These are phyloP conservation scores for Cornus suecica DNA, from an alignment of 148 eudicot species.

Conservation along the genomic window DNA sequence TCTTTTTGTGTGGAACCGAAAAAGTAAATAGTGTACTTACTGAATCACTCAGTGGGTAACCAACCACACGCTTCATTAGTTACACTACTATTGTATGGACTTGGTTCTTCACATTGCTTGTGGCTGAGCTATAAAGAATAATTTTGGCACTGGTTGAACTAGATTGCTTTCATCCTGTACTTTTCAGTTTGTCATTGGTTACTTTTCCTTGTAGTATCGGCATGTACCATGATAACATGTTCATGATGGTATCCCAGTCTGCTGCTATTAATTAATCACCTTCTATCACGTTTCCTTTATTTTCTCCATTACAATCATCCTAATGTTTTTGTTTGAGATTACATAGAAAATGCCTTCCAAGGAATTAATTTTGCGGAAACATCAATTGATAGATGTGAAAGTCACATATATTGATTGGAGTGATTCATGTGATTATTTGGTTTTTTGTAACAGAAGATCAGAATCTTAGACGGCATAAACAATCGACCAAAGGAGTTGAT, in stretches of 20 bases:
- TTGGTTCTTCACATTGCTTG: not conserved
- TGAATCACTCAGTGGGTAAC: not conserved
- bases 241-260: not conserved
- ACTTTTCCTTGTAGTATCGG: not conserved
- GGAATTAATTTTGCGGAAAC: not conserved
- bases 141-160: not conserved
- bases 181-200: not conserved
- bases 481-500: conserved; percentile 22
- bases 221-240: not conserved
- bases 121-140: conserved; percentile 2
- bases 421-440: conserved; percentile 14
- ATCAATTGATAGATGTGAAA: too few relatives aligned
- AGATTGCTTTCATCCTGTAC: not conserved
- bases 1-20: not conserved
- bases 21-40: not conserved
- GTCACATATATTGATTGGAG: too few relatives aligned
- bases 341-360: not conserved
- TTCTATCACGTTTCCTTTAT: not conserved
- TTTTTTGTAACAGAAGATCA: conserved; percentile 37
- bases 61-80: not conserved
- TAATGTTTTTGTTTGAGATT: not conserved
- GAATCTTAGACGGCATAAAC: conserved; percentile 47
- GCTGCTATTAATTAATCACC: not conserved
- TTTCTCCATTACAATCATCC: not conserved
- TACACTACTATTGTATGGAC: not conserved